These are phyloP conservation scores for Dalbergia oliveri DNA, from an alignment of 306 rosid species.

Conservation along the genomic window DNA sequence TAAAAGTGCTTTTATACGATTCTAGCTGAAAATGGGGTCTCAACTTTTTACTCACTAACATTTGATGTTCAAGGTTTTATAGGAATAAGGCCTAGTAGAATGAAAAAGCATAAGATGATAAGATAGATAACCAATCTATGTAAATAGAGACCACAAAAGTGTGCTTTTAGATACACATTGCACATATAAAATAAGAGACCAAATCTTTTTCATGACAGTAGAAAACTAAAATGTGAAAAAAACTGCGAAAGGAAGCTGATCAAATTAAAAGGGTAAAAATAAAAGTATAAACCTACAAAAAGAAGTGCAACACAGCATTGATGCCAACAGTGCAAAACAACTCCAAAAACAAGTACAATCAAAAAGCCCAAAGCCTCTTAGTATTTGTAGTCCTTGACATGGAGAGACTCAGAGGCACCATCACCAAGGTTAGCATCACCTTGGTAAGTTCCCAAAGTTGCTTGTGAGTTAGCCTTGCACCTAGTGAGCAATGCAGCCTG, in stretches of 20 bases:
- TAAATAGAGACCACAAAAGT: neutral
- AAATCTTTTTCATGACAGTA: conserved; percentile 10
- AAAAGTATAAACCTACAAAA: conserved; percentile 20
- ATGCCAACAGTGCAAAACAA: conserved; percentile 21
- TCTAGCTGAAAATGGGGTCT: neutral
- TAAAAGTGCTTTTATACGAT: neutral
- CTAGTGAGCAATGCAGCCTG: conserved; percentile 74
- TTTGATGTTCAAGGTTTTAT: neutral
- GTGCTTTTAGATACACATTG: conserved; percentile 12
- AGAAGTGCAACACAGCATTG: conserved; percentile 32
- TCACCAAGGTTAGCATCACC: conserved; percentile 71
- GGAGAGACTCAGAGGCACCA: conserved; percentile 82
- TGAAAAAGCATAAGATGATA: neutral
- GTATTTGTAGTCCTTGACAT: conserved; percentile 72
- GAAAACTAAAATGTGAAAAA: neutral
- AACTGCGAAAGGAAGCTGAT: neutral
- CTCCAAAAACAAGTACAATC: conserved; percentile 29
- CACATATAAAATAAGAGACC: neutral
- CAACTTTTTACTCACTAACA: neutral
- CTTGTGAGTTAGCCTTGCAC: conserved; percentile 86
- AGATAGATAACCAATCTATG: no score
- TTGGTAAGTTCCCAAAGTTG: conserved; percentile 79
- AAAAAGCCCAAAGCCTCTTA: conserved; percentile 26
- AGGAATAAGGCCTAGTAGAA: no score
- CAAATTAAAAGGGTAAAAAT: neutral